These are phyloP conservation scores for Cyberlindnera euphorbiiphila DNA, from an alignment of 805 yeast genomes.

Conservation along the genomic window DNA sequence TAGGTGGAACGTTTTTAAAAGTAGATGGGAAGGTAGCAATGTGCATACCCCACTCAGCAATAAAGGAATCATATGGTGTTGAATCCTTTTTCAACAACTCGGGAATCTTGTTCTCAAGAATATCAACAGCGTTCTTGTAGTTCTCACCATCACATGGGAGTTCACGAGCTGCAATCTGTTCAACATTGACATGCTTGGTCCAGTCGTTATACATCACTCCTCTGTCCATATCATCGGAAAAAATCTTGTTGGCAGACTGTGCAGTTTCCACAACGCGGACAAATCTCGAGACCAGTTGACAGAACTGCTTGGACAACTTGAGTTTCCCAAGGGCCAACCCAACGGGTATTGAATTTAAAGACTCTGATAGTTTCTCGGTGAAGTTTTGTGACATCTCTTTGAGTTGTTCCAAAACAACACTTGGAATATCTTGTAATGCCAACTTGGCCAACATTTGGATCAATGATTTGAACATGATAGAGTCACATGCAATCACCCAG, in stretches of 20 bases:
- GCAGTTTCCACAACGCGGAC: slow-evolving; percentile 53
- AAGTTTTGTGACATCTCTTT: slow-evolving; percentile 48
- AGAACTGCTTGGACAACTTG: slow-evolving; percentile 49
- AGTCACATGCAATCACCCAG: slow-evolving; percentile 72
- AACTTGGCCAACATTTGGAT: slow-evolving; percentile 60
- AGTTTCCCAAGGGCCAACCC: slow-evolving; percentile 49
- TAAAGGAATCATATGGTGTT: slow-evolving; percentile 14
- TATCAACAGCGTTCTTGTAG: slow-evolving; percentile 30
- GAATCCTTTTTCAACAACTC: slow-evolving; percentile 26
- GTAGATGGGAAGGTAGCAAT: slow-evolving; percentile 40
- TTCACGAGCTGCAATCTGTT: slow-evolving; percentile 43
- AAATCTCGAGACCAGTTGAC: slow-evolving; percentile 49
- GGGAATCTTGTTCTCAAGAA: slow-evolving; percentile 36
- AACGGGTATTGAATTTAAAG: slow-evolving; percentile 45
- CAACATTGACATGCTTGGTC: slow-evolving; percentile 45
- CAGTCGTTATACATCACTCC: slow-evolving; percentile 56
- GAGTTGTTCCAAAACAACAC: slow-evolving; percentile 49
- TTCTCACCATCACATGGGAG: slow-evolving; percentile 43
- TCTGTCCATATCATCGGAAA: slow-evolving; percentile 40
- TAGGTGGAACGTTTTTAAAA: slow-evolving; percentile 50
- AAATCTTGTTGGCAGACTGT: slow-evolving; percentile 43
- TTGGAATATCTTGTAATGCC: slow-evolving; percentile 55
- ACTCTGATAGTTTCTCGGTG: slow-evolving; percentile 39
- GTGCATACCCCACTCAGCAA: slow-evolving; percentile 32
- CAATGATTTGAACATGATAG: slow-evolving; percentile 50